Conservation (phyloP, 169 alveolate species). For the Cryptosporidium bovis region DNA sequence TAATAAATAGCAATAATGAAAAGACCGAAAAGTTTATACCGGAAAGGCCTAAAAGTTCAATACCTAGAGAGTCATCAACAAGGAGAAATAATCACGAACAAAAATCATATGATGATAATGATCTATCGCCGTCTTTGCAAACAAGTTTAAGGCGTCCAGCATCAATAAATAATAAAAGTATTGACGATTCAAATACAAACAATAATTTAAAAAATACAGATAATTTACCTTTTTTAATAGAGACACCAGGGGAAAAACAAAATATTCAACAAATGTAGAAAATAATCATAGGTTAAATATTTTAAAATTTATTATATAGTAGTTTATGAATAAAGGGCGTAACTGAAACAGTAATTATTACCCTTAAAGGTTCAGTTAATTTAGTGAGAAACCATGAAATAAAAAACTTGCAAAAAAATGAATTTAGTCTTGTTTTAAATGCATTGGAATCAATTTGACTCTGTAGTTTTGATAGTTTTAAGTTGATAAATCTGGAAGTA, state of each 20-base stretch:
- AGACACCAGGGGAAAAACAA: slow-evolving; percentile 45
- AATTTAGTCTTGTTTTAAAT: slow-evolving; percentile 10
- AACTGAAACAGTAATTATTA: slow-evolving; percentile 24
- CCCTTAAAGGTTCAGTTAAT: slow-evolving; percentile 59
- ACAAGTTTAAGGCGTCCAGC: slow-evolving; percentile 16
- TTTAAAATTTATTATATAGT: neutral
- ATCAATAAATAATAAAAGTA: neutral
- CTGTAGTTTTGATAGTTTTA: slow-evolving; percentile 3
- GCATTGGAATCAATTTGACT: slow-evolving; percentile 3
- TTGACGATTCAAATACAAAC: neutral
- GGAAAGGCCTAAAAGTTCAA: slow-evolving; percentile 71
- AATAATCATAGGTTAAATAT: neutral
- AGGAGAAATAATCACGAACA: neutral
- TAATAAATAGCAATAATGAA: neutral
- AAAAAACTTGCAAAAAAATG: slow-evolving; percentile 38
- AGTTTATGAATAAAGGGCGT: slow-evolving; percentile 47
- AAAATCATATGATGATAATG: neutral
- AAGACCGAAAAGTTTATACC: slow-evolving; percentile 34
- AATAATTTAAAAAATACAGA: slow-evolving; percentile 2
- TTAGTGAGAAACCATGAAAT: slow-evolving; percentile 62
- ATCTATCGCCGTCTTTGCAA: neutral
- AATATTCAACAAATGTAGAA: neutral
- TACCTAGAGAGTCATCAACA: slow-evolving; percentile 42
- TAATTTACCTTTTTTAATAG: slow-evolving; percentile 46
- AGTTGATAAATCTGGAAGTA: neutral